Evolutionary conservation across 495 filamentous ascomycete genomes (phyloP).

Genomic region (Cercophora samala): DNA sequence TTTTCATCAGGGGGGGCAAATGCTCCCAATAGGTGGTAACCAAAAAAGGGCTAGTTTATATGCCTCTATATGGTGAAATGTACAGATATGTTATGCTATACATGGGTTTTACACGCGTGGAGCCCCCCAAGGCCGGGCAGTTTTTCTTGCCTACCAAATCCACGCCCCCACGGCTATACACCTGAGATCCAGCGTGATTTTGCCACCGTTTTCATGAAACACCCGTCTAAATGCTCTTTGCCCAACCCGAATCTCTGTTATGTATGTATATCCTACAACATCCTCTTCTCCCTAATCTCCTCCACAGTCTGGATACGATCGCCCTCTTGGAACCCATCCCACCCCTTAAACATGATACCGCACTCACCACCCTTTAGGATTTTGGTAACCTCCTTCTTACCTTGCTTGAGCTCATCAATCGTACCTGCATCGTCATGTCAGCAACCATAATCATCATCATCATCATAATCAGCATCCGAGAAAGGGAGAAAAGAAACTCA

Average conservation of each 20-base stretch:
- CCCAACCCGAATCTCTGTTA: neutral
- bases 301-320: constrained; percentile 88
- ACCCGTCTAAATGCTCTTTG: neutral
- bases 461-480: neutral
- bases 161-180: neutral
- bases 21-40: constrained; percentile 33
- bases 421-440: constrained; percentile 51
- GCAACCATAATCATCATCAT: constrained; percentile 10
- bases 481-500: constrained; percentile 48
- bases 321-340: constrained; percentile 72
- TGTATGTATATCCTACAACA: constrained; percentile 44
- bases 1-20: constrained; percentile 31
- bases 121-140: neutral
- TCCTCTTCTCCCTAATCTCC: constrained; percentile 68
- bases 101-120: neutral
- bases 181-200: neutral
- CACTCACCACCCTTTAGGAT: constrained; percentile 92
- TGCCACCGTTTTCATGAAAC: neutral
- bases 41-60: neutral
- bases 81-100: neutral
- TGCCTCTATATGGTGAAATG: neutral
- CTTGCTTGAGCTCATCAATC: constrained; percentile 77
- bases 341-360: constrained; percentile 79
- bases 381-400: constrained; percentile 84
- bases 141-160: neutral